Percentiles rank a stretch among this genome's conserved stretches.
Evolutionary conservation across 495 filamentous ascomycete species (phyloP).

Genomic region (Tuber umbilicatum): DNA sequence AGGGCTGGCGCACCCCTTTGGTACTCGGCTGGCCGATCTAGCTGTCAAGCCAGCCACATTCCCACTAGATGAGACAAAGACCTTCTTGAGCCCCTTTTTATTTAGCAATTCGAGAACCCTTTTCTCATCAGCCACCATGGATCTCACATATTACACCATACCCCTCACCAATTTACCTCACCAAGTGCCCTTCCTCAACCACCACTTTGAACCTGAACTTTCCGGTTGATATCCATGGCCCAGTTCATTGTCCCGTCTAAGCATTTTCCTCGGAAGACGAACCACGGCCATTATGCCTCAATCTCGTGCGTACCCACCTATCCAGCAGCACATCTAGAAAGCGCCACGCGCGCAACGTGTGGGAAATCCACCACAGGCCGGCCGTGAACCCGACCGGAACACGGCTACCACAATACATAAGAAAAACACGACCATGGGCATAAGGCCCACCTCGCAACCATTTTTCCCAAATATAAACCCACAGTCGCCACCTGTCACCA

Average conservation of each 20-base stretch:
- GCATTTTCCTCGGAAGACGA: slow-evolving; percentile 19
- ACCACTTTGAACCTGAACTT: slow-evolving; percentile 60
- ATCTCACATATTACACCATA: slow-evolving; percentile 41
- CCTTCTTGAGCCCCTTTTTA: slow-evolving; percentile 47
- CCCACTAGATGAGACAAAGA: slow-evolving; percentile 51
- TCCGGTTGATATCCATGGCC: slow-evolving; percentile 74
- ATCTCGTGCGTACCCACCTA: too few species aligned
- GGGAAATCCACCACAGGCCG: too few species aligned
- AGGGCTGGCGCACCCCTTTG: not conserved
- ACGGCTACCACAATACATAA: too few species aligned
- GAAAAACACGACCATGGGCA: too few species aligned
- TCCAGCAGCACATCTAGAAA: too few species aligned
- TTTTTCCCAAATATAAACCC: too few species aligned
- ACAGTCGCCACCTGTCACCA: too few species aligned
- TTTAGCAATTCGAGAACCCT: slow-evolving; percentile 37
- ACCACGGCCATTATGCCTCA: slow-evolving; percentile 34
- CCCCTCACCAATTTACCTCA: slow-evolving; percentile 38
- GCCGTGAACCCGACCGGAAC: too few species aligned
- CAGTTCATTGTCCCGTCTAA: slow-evolving; percentile 40
- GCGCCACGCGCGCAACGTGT: too few species aligned
- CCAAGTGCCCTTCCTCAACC: slow-evolving; percentile 45
- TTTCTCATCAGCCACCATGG: slow-evolving; percentile 47
- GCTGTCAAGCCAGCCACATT: slow-evolving; percentile 51
- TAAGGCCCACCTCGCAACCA: too few species aligned
- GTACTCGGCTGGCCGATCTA: not conserved